A percentile compares a stretch with the other conserved stretches of the same genome.
These are phyloP conservation scores for Benincasa hispida DNA, from an alignment of 306 rosid genomes.

Conservation along the genomic window DNA sequence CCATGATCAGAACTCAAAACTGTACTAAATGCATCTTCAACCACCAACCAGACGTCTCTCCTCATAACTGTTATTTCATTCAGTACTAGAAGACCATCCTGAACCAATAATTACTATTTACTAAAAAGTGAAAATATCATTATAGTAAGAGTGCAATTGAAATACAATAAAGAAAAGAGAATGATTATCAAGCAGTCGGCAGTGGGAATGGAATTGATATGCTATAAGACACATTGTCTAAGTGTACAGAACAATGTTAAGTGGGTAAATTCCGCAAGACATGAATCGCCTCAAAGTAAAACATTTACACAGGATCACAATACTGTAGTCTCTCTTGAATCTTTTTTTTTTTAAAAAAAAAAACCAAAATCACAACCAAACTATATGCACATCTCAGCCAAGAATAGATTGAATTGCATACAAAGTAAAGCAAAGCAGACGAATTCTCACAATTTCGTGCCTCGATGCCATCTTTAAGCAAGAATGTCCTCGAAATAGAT, in stretches of 20 bases:
- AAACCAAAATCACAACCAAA: constrained; percentile 32
- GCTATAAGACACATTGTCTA: neutral
- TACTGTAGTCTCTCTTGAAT: neutral
- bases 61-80: no score
- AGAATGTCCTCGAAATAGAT: neutral
- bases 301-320: constrained; percentile 4
- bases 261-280: constrained; percentile 1
- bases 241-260: neutral
- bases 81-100: no score
- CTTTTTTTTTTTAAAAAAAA: no score
- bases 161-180: no score
- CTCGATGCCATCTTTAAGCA: constrained; percentile 14
- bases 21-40: no score
- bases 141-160: neutral
- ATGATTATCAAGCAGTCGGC: neutral
- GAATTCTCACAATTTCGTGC: constrained; percentile 15
- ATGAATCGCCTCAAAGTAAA: neutral
- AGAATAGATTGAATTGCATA: constrained; percentile 21
- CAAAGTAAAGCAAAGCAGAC: neutral
- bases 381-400: constrained; percentile 48
- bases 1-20: no score
- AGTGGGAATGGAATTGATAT: neutral
- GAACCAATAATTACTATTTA: no score
- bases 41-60: no score
- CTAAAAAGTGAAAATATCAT: no score